Base-by-base conservation (phyloP, 2,329 filamentous ascomycete species). In the Exophiala sideris region DNA sequence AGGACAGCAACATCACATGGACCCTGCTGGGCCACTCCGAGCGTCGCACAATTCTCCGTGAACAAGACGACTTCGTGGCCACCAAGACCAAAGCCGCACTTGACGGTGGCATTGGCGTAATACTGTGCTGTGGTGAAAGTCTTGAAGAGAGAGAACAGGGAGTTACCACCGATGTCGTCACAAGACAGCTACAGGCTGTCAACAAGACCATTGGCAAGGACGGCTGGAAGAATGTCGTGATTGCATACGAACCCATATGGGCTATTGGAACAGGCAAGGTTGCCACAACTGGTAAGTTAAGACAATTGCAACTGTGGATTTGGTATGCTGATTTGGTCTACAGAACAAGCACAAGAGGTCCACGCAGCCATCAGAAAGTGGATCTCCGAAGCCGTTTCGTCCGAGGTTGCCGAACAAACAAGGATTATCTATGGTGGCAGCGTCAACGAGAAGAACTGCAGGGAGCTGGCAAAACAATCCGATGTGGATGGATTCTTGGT, bases 401-500 rank as follows among this genome's bases (percentile, higher is more conserved):
- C 83, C 69, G 80, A 88, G 71, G 89, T 87, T 53, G 84, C 91
- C 44, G 90, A 95, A 62, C 84, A 87, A 77, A 96, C 91, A 59
- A 85, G 94, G 67, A 89, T 99, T 72, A 86, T 99, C 71, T 99
- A 99, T 76, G 94, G 94, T 64, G 94, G 94, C 70, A 94, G 88
- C 67, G 94, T 99, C 68, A 95, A 82, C 71, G 94, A 96, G 82
- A 96, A 96, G 88, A 99, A 99, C 85, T 95, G 89, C 82, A 83
- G 80, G 70, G 92, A 97, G 62, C 83, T 99, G 67, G 85, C 88
- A 72, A 92, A 91, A 81, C 85, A 97, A 83, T 73, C 83, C 62
- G 94, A 99, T 75, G 96, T 99, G 73, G 94, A 99, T 74, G 94
- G 94, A 56, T 97, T 97, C 86, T 83, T 97, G 65, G 92, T 97